Evolutionary conservation across 345 rosid genomes (phyloP).

Genomic region (Gossypium arboreum): DNA sequence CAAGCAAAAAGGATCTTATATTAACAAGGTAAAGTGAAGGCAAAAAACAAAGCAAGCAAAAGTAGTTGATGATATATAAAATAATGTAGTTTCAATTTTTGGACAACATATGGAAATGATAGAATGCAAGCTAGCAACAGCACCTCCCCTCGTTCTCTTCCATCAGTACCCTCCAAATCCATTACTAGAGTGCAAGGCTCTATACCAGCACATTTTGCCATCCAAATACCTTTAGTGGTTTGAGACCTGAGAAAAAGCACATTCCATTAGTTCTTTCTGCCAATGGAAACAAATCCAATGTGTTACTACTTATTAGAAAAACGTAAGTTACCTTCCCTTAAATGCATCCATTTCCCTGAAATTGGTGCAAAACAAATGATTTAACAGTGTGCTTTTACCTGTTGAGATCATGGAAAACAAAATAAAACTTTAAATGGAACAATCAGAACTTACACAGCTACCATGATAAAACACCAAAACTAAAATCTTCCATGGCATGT

Average conservation of each 20-base stretch:
- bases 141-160: slow-evolving; percentile 99
- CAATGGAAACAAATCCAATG: slow-evolving; percentile 17
- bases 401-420: slow-evolving; percentile 32
- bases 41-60: neutral
- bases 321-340: slow-evolving; percentile 71
- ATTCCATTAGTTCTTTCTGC: slow-evolving; percentile 10
- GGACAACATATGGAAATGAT: neutral
- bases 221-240: slow-evolving; percentile 98
- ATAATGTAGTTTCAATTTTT: neutral
- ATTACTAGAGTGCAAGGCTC: slow-evolving; percentile 94
- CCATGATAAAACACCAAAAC: neutral
- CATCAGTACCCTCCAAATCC: slow-evolving; percentile 99
- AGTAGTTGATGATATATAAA: neutral
- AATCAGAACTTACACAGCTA: neutral
- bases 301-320: slow-evolving; percentile 1
- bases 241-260: slow-evolving; percentile 60
- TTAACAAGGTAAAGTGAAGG: neutral
- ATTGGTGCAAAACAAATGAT: slow-evolving; percentile 83
- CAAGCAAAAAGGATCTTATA: neutral
- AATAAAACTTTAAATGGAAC: slow-evolving; percentile 18
- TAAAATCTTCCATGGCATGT: neutral
- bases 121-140: slow-evolving; percentile 14
- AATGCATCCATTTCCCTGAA: slow-evolving; percentile 99
- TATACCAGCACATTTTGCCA: slow-evolving; percentile 80
- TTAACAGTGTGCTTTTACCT: slow-evolving; percentile 97